Percentiles rank a stretch among this genome's conserved stretches.
Conservation (phyloP, 2,329 filamentous ascomycete species). For the Pezicula rhizophila region DNA sequence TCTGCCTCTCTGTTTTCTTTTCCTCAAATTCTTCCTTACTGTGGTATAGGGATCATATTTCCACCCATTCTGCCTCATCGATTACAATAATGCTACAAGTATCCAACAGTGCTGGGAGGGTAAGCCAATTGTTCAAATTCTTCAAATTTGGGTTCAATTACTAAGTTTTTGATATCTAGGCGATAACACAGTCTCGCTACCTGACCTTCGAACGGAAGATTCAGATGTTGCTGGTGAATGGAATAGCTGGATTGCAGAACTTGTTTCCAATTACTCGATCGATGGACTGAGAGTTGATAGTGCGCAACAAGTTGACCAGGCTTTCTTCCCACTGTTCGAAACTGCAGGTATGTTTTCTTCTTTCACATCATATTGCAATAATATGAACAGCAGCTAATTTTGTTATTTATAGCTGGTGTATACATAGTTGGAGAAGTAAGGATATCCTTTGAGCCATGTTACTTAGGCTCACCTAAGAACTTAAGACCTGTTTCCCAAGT, state of each 20-base stretch:
- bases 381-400: neutral
- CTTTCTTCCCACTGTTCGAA: slow-evolving; percentile 50
- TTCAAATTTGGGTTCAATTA: neutral
- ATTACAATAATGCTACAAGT: slow-evolving; percentile 31
- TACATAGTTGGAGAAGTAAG: slow-evolving; percentile 52
- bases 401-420: slow-evolving; percentile 40
- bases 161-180: slow-evolving; percentile 5
- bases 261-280: slow-evolving; percentile 29
- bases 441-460: no score
- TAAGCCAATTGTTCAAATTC: neutral
- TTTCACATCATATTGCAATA: slow-evolving; percentile 22
- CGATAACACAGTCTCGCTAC: slow-evolving; percentile 21
- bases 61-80: slow-evolving; percentile 26
- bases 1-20: slow-evolving; percentile 7
- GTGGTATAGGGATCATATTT: slow-evolving; percentile 25
- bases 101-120: slow-evolving; percentile 4
- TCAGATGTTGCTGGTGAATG: slow-evolving; percentile 14
- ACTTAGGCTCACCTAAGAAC: no score
- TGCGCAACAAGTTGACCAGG: slow-evolving; percentile 38
- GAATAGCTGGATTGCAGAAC: slow-evolving; percentile 18
- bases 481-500: no score
- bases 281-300: slow-evolving; percentile 47
- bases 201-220: slow-evolving; percentile 25
- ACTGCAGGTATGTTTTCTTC: slow-evolving; percentile 27
- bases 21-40: slow-evolving; percentile 9